phyloP scores from a whole-genome alignment of 2,329 filamentous ascomycete genomes.

The Aspergillus sp. region DNA sequence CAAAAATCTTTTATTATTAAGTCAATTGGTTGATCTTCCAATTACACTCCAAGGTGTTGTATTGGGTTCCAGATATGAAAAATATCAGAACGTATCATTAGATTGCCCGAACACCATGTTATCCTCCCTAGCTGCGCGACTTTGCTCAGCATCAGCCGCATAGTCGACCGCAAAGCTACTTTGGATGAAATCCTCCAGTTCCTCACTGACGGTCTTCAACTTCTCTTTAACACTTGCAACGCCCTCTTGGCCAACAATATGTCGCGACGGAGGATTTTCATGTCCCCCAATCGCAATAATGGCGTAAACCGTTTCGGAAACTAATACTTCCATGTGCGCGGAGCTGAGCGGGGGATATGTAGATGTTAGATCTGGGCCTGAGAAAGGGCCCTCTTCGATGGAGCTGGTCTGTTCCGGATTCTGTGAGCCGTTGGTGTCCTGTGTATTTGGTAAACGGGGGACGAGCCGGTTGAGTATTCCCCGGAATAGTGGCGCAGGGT shows the following conservation, averaged over 20 bases:
- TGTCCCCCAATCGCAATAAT: constrained; percentile 90
- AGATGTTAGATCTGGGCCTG: constrained; percentile 53
- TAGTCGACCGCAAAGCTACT: constrained; percentile 79
- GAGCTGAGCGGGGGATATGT: constrained; percentile 73
- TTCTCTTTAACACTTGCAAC: constrained; percentile 90
- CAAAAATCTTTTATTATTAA: too few species aligned
- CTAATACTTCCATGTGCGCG: constrained; percentile 68
- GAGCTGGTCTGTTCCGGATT: constrained; percentile 24
- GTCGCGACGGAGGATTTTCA: constrained; percentile 89
- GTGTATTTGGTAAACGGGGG: constrained; percentile 65
- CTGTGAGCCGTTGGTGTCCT: constrained; percentile 9
- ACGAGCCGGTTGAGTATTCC: constrained; percentile 80
- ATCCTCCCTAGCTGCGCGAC: constrained; percentile 20
- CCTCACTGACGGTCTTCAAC: constrained; percentile 91
- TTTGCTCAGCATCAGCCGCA: constrained; percentile 31
- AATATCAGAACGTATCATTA: constrained; percentile 15
- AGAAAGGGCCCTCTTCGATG: constrained; percentile 37
- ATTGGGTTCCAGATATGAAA: neutral
- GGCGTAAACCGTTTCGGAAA: constrained; percentile 87
- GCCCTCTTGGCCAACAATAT: constrained; percentile 90
- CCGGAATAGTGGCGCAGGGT: constrained; percentile 75
- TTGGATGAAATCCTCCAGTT: constrained; percentile 93
- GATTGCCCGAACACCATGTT: constrained; percentile 13
- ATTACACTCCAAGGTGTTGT: neutral
- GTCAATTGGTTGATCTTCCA: neutral